These are phyloP conservation scores for Yamadazyma dendronema DNA, from an alignment of 1,139 yeast species.

Conservation along the genomic window DNA sequence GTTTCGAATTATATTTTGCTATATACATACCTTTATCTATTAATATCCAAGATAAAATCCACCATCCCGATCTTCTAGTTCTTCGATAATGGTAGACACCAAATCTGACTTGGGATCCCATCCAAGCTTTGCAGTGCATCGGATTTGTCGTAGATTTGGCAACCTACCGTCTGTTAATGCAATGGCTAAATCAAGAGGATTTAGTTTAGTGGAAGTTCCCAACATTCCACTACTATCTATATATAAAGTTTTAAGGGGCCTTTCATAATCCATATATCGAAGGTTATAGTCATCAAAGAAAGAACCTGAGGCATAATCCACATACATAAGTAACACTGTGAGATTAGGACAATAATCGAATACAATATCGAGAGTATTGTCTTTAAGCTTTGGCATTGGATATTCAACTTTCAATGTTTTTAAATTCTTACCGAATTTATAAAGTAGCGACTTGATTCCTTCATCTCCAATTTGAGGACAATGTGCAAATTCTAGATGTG, in stretches of 20 bases:
- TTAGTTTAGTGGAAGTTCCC: conserved; percentile 79
- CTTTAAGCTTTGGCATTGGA: conserved; percentile 82
- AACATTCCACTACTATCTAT: conserved; percentile 86
- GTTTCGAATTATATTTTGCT: no score
- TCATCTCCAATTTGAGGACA: conserved; percentile 73
- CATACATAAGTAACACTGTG: conserved; percentile 60
- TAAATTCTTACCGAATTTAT: conserved; percentile 64
- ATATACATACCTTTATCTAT: no score
- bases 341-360: conserved; percentile 77
- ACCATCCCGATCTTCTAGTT: conserved; percentile 41
- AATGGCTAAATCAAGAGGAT: conserved; percentile 84
- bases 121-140: conserved; percentile 75
- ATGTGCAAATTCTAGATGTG: conserved; percentile 75
- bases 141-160: conserved; percentile 61
- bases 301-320: conserved; percentile 75
- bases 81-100: conserved; percentile 44
- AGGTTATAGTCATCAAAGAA: conserved; percentile 61
- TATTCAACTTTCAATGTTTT: conserved; percentile 66
- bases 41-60: conserved; percentile 46
- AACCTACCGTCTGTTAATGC: conserved; percentile 79
- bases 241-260: conserved; percentile 65
- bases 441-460: conserved; percentile 59
- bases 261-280: conserved; percentile 31
- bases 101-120: conserved; percentile 82
- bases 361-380: conserved; percentile 68